Base-by-base conservation (phyloP, 805 yeast species). In the Candida ascalaphidarum region DNA sequence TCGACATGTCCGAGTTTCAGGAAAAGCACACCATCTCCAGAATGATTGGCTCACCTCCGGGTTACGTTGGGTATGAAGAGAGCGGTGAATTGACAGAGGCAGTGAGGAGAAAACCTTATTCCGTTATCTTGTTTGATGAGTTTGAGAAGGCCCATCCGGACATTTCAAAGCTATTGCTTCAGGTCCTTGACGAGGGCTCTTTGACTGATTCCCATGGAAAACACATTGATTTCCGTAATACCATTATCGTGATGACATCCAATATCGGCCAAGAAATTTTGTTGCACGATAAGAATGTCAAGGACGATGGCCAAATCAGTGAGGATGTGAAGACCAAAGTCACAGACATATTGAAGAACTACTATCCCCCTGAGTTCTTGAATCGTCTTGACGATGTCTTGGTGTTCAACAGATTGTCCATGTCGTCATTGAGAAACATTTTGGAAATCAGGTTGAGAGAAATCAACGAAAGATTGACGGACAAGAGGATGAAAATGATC, bases 1-100 rank as follows among this genome's bases (percentile, higher is more conserved):
- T 89, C 51, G 98, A 89, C 55, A 92, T 92, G 98, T 83, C 95
- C 13, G 98, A 89, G 53, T 89, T 92, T 55, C 97, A 89, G 58
- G 98, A 89, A 50, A 81, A 82, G 50, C 96, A 86, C 55, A 70
- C 95, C 0, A 77, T 92, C 5, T 80, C 95, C 25, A 73, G 96
- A 37, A 68, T 89, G 37, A 86, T 89, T 43, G 98, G 98, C 28
- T 92, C 97, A 1, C 98, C 98, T 4, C 98, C 98, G 17, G 96
- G 97, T 6, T 89, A 89, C 52, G 96, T 89, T 14, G 92, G 96
- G 30, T 88, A 86, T 58, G 98, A 89, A 48, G 92, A 82, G 44
- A 82, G 86, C 50, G 98, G 98, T 28, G 97, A 92, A 55, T 65
- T 92, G 38, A 92, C 98, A 1, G 97, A 92, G 55, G 95, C 95